These are phyloP conservation scores for Rhizomucor pusillus DNA, from an alignment of 371 early-diverging fungal genomes.

Conservation along the genomic window DNA sequence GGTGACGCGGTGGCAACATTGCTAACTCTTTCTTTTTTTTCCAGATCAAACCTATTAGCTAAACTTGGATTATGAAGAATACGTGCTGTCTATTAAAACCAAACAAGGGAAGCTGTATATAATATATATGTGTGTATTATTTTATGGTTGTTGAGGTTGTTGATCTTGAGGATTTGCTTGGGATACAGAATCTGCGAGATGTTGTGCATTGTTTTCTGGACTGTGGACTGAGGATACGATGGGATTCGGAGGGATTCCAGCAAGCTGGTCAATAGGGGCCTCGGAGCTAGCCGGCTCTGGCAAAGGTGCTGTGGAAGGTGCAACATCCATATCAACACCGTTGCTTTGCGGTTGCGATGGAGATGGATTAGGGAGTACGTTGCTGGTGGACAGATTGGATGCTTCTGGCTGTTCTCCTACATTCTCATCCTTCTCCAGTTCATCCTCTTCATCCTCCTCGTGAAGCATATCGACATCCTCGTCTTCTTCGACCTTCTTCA, in stretches of 20 bases:
- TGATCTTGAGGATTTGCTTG: no score
- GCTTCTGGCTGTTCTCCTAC: conserved; percentile 23
- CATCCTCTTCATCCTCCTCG: conserved; percentile 58
- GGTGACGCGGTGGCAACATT: neutral
- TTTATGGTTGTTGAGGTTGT: no score
- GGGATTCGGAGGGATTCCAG: neutral
- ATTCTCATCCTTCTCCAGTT: conserved; percentile 66
- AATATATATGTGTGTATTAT: no score
- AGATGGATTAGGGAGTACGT: neutral
- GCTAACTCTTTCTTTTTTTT: neutral
- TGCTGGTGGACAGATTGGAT: neutral
- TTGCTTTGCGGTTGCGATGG: neutral
- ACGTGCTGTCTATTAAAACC: no score
- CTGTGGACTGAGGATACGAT: neutral
- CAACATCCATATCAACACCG: neutral
- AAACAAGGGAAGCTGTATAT: no score
- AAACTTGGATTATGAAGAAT: conserved; percentile 3
- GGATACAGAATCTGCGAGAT: neutral
- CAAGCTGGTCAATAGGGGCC: neutral
- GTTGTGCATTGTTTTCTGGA: neutral
- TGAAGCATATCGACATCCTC: conserved; percentile 31
- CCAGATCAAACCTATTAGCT: conserved; percentile 50
- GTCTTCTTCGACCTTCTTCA: conserved; percentile 9
- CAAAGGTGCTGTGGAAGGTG: neutral
- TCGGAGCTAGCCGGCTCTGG: neutral